Base-by-base conservation (phyloP, 2,329 filamentous ascomycete genomes). In the Colletotrichum neosansevieriae region DNA sequence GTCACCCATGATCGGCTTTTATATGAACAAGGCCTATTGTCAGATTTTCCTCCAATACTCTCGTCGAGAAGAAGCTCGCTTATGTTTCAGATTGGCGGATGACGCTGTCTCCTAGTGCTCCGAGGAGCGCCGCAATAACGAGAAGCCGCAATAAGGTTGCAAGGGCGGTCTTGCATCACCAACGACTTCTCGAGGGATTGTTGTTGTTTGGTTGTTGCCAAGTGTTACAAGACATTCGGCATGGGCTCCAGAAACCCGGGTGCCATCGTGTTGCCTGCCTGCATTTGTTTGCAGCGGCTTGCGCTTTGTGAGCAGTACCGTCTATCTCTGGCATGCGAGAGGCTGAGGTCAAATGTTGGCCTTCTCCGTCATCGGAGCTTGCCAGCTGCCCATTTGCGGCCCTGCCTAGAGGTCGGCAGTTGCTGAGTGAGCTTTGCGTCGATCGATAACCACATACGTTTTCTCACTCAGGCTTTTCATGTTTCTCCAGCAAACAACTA, bases 81-180 rank as follows among this genome's bases (percentile, higher is more conserved):
- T 50, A 29, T 21, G 65, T 68, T 65, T 68, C 65, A 65, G 60
- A 59, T 65, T 65, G 61, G 54, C 65, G 47, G 65, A 59, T 65
- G 54, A 42, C 47, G 65, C 61, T 65, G 65, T 51, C 50, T 64
- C 21, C 40, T 21, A 29, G 13, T 59, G 54, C 57, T 56, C 60
- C 32, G 64, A 34, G 60, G 42, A 58, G 17, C 15, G 47, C 49
- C 54, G 38, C 36, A 24, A 59, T 34, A 38, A 56, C 40, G 61
- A 47, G 47, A 50, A 36, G 38, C 49, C 47, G 61, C 36, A 44
- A n/a, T 56, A 40, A 67, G 45, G 59, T 54, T 50, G 38, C 29
- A 54, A 50, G 40, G 40, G 32, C 47, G 36, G 24, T 45, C 19
- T 36, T 24, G 15, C 13, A 59, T n/a, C 36, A 17, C 44, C 17